These are phyloP conservation scores for Nicotiana rustica DNA, from an alignment of 305 asterid genomes.

Conservation along the genomic window DNA sequence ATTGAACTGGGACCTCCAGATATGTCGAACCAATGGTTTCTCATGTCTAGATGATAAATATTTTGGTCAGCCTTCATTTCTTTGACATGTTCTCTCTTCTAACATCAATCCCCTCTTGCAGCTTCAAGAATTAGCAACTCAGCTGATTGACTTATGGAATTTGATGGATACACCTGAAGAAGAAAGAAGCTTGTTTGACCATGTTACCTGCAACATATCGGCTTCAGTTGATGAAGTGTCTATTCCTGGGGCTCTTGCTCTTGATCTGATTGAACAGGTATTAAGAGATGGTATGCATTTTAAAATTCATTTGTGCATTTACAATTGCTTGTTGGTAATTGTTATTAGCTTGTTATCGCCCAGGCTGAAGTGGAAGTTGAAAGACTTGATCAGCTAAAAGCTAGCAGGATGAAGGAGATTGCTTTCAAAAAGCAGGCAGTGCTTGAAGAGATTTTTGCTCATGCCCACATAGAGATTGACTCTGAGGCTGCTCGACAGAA, in stretches of 20 bases:
- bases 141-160: conserved; percentile 92
- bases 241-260: conserved; percentile 82
- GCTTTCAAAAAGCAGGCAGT: conserved; percentile 91
- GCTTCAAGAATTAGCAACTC: conserved; percentile 93
- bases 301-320: background rate
- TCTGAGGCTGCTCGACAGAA: conserved; percentile 75
- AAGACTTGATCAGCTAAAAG: conserved; percentile 90
- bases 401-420: conserved; percentile 96
- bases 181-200: conserved; percentile 79
- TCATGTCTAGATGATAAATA: background rate
- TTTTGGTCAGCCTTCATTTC: background rate
- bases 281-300: conserved; percentile 22
- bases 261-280: conserved; percentile 90
- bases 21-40: background rate
- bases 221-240: conserved; percentile 87
- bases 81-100: conserved; percentile 6
- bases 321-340: background rate
- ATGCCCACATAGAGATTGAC: conserved; percentile 87
- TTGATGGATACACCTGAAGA: conserved; percentile 91
- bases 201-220: conserved; percentile 83
- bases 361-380: conserved; percentile 96
- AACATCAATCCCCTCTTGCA: conserved; percentile 41
- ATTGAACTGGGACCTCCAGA: background rate
- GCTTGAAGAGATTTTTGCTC: conserved; percentile 83
- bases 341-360: conserved; percentile 32